Conservation (phyloP, 495 filamentous ascomycete species). For the Penicillium egyptiacum region DNA sequence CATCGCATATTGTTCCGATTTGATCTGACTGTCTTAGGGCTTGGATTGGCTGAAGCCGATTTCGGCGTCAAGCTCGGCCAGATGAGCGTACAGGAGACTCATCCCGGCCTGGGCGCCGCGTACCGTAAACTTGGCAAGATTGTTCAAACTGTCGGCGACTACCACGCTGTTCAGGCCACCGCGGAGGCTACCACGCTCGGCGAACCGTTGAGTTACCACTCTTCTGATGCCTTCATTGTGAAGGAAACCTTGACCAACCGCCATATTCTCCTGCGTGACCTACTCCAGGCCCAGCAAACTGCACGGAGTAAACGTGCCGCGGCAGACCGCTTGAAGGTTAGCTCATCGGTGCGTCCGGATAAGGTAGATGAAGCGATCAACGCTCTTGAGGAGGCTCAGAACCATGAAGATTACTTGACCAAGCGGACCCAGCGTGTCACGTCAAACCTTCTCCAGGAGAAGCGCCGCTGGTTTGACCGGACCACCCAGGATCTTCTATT, state of each 20-base stretch:
- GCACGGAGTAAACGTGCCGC: constrained; percentile 77
- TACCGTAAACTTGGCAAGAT: constrained; percentile 94
- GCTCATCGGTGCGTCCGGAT: constrained; percentile 78
- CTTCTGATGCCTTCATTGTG: constrained; percentile 93
- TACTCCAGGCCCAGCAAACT: constrained; percentile 79
- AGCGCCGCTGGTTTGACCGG: constrained; percentile 84
- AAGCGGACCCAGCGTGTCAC: constrained; percentile 87
- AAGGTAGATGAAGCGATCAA: constrained; percentile 96
- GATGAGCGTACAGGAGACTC: constrained; percentile 86
- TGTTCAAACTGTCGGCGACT: constrained; percentile 90
- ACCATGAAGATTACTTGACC: constrained; percentile 72
- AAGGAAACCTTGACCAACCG: constrained; percentile 99
- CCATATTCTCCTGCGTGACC: constrained; percentile 94
- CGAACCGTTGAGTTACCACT: constrained; percentile 94
- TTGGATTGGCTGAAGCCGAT: constrained; percentile 90
- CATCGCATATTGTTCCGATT: background rate
- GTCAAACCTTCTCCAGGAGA: constrained; percentile 82
- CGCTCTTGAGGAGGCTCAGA: constrained; percentile 80
- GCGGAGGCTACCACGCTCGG: constrained; percentile 93
- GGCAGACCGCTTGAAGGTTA: constrained; percentile 83
- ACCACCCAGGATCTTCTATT: constrained; percentile 77
- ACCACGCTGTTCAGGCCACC: constrained; percentile 95
- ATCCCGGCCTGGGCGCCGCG: constrained; percentile 80
- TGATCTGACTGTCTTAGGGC: constrained; percentile 53
- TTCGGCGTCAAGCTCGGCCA: constrained; percentile 84